phyloP scores from a whole-genome alignment of 1,284 basidiomycete species.

The Microbotryum lychnidis-dioicae region DNA sequence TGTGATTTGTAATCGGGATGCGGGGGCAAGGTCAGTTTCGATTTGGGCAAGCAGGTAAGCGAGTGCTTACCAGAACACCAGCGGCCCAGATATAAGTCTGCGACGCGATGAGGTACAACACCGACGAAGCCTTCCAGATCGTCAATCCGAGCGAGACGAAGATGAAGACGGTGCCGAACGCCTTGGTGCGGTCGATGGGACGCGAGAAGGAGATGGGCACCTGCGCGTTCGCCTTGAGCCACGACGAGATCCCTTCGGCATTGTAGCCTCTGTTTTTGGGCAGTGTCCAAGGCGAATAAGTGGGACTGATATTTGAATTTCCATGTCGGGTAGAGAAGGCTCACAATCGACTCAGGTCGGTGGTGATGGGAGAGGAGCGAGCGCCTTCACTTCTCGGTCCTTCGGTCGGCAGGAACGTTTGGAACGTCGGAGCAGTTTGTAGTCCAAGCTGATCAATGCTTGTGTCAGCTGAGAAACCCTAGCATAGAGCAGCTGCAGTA shows the following conservation, averaged over 20 bases:
- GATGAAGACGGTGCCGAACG: conserved; percentile 36
- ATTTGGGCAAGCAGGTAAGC: not conserved
- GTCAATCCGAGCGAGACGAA: conserved; percentile 38
- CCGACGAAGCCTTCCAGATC: conserved; percentile 45
- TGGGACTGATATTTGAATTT: not conserved
- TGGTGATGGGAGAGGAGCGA: conserved; percentile 49
- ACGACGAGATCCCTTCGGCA: conserved; percentile 63
- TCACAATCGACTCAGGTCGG: conserved; percentile 58
- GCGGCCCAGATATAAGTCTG: conserved; percentile 64
- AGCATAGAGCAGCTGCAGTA: no score
- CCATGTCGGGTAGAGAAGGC: conserved; percentile 37
- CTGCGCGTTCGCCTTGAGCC: conserved; percentile 50
- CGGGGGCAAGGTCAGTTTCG: not conserved
- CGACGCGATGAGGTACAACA: conserved; percentile 59
- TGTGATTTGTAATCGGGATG: conserved; percentile 3
- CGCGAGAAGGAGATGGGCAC: conserved; percentile 45
- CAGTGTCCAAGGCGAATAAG: conserved; percentile 2
- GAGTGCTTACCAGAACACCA: conserved; percentile 47
- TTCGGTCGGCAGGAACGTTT: conserved; percentile 62
- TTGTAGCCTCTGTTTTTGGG: conserved; percentile 63
- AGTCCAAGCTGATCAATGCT: conserved; percentile 53
- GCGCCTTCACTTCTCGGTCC: conserved; percentile 52
- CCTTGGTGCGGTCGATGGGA: conserved; percentile 31
- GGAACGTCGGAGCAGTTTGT: conserved; percentile 67
- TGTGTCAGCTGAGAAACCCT: not conserved